Base-by-base conservation (phyloP, 768 basidiomycete species). In the Tylopilus subfusipes region DNA sequence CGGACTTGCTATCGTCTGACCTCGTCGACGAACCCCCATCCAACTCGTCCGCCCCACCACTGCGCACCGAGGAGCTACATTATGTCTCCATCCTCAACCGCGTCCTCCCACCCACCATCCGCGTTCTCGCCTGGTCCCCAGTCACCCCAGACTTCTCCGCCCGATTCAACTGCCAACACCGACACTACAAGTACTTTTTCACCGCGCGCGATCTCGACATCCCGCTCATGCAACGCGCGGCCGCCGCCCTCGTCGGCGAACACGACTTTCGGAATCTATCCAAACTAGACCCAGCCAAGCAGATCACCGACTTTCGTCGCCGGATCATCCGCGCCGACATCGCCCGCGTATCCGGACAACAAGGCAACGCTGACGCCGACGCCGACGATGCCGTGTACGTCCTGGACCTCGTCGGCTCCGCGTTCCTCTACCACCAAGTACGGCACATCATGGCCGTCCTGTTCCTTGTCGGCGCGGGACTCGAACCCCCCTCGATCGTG, bases 181-280 rank as follows among this genome's bases (percentile, higher is more conserved):
- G 97, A 34, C 96, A 99, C 68, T 98, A 99, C 83, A 98, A 96
- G 67, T 99, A 98, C 73, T 96, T 98, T 71, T 98, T 99, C 77
- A 80, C 84, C 31, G 71, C 83, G 0, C 72, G 76, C 30, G 72
- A 72, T 29, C 83, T 98, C 50, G 82, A 95, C 70, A 67, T 95
- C 27, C 64, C 73, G 2, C 78, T 75, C 43, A 98, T 98, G 94
- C 81, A 79, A 56, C 76, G 81, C 31, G 95, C 83, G 1, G 91
- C 91, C 0, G 58, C 73, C 2, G 74, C 79, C 7, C 77, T 99
- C 45, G 70, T 93, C 27, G 96, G 96, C 33, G 84, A 88, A 57
- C 94, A 98, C 74, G 96, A 98, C 73, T 98, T 97, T 65, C 84
- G 95, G 16, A 98, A 98, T 65, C 78, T 98, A 31, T 97, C 92